Evolutionary conservation across 208 protist species (phyloP).

Genomic region (Endotrypanum monterogeii): DNA sequence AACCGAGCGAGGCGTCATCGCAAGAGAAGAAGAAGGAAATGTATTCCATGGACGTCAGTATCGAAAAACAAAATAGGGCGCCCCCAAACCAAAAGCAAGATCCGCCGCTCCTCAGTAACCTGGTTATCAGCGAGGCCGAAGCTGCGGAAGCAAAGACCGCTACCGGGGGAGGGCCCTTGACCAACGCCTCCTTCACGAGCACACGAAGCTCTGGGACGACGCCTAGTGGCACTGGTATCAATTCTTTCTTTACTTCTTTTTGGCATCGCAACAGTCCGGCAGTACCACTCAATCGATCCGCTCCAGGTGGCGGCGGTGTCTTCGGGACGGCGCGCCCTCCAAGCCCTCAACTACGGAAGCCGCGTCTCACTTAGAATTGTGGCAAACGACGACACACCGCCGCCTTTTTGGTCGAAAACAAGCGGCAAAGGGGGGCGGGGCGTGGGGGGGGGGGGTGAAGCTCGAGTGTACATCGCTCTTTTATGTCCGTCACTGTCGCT

Average conservation of each 20-base stretch:
- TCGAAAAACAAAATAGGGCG: slow-evolving; percentile 26
- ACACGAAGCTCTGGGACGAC: not conserved
- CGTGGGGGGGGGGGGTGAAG: too few species aligned
- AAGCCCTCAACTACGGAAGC: not conserved
- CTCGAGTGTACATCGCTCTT: not conserved
- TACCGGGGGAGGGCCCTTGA: not conserved
- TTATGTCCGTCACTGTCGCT: not conserved
- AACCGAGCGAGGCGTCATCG: slow-evolving; percentile 6
- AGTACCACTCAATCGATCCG: not conserved
- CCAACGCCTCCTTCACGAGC: slow-evolving; percentile 10
- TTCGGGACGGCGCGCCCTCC: not conserved
- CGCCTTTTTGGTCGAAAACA: not conserved
- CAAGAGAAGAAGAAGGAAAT: slow-evolving; percentile 33
- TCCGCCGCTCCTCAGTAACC: slow-evolving; percentile 49
- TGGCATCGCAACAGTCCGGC: slow-evolving; percentile 9
- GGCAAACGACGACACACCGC: not conserved
- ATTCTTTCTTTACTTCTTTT: slow-evolving; percentile 22
- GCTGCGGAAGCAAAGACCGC: not conserved
- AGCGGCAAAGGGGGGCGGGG: slow-evolving; percentile 11
- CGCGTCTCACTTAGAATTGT: not conserved
- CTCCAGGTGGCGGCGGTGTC: not conserved
- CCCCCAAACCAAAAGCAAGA: slow-evolving; percentile 47
- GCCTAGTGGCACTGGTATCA: slow-evolving; percentile 15
- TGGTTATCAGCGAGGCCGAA: slow-evolving; percentile 45
- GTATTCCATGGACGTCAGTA: slow-evolving; percentile 11